Evolutionary conservation across 345 rosid species (phyloP), one percentile per base, ranked within the genome.

Genomic region (Eucalyptus cloeziana): DNA sequence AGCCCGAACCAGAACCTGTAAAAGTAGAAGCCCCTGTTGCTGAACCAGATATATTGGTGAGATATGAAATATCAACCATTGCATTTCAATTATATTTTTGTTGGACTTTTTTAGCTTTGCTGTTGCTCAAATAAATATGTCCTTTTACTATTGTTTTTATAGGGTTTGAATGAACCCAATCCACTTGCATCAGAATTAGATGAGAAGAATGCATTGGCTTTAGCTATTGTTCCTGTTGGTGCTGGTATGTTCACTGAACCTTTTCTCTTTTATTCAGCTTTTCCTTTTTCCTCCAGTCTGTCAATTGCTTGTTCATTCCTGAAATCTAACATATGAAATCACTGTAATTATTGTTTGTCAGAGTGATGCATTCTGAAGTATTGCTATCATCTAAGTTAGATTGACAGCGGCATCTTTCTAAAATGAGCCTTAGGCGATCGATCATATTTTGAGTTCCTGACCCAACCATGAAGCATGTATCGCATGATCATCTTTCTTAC

Each of bases 161-260:
- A 97, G 99, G 94, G 93, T 86, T 92, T 98, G 96, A 93, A 94
- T 89, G 96, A 98, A 93, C 96, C 96, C 89, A 89, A 86, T 91
- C 97, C 97, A 60, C 91, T 89, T 87, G 96, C 94, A 58, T 94
- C 98, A 88, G 96, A 95, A 86, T 91, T 95, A 25, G 96, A 97
- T 64, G 96, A 97, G 91, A 97, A 94, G 92, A 98, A 95, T 95
- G 96, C 99, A 76, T 91, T 96, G 91, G 98, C 99, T 90, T 92
- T 98, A 94, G 99, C 99, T 67, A 97, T 97, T 90, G 96, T 98
- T 89, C 96, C 99, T 31, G 95, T 93, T 91, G 95, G 99, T 98
- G 92, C 43, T 76, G 85, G 85, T 76, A 76, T 76, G 85, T 40
- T 76, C 47, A 37, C 85, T 40, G 47, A 76, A 76, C 47, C 24